Evolutionary conservation across 1,284 basidiomycete species (phyloP), one percentile per base, ranked within the genome.

Genomic region (Polyporus tsugae): DNA sequence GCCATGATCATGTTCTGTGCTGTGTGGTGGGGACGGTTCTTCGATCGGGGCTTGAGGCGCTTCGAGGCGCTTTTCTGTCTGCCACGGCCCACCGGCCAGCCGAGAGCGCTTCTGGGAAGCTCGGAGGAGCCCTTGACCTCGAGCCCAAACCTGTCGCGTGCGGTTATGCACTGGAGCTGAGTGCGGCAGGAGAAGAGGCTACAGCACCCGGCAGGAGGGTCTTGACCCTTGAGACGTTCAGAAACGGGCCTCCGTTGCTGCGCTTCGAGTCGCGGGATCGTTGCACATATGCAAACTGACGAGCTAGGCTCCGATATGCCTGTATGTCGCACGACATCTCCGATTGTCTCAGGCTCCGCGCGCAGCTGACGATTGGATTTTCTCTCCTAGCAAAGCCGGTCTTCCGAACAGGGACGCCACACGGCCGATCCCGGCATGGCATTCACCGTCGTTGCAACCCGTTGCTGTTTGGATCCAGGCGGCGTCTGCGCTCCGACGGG

Each of bases 101-200:
- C 13, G 4, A 25, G 46, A 22, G 7, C 46, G 46, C 22, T 25
- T 10, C n/a, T 52, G n/a, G 22, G 22, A 15, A 52, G 46, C 29
- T 29, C 29, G 22, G 11, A 15, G 22, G 10, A 22, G 46, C 5
- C 13, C 4, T 29, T 10, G 46, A 52, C 10, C 11, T 13, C 5
- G n/a, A 52, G 22, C 46, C 4, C 11, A 13, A 9, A 46, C 44
- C 7, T 46, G 46, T 25, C 46, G 22, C 22, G 46, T 13, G 41
- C 41, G 22, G 22, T 10, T 13, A 6, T 49, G 22, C 11, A 4
- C 46, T 52, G 22, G 11, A 52, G 22, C 22, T 25, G 22, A 25
- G 46, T 52, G 13, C 46, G 46, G 46, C 46, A 52, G n/a, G 46
- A 52, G 46, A 52, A 52, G 46, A 52, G 25, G 46, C 46, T 52